Evolutionary conservation across 2,329 filamentous ascomycete species (phyloP).

Genomic region (Penicillium sp.): DNA sequence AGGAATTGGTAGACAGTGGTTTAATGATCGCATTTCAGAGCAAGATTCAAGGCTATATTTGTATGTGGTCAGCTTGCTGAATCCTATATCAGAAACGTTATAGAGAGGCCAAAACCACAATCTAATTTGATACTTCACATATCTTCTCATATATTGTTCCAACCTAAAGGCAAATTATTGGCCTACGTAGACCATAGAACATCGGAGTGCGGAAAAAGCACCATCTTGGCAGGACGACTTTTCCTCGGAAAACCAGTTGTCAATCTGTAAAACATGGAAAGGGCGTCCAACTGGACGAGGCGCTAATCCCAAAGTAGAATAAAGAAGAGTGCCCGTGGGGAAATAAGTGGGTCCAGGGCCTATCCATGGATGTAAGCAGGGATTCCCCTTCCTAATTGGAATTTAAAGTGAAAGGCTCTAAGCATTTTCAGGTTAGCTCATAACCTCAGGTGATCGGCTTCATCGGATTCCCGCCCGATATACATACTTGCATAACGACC

Average conservation of each 20-base stretch:
- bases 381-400: neutral
- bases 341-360: neutral
- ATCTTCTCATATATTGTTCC: neutral
- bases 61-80: neutral
- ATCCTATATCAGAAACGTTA: neutral
- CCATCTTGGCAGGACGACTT: neutral
- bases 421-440: neutral
- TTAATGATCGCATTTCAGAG: neutral
- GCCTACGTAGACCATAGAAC: neutral
- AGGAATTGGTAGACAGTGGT: neutral
- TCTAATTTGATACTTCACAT: neutral
- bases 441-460: constrained; percentile 20
- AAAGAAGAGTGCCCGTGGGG: neutral
- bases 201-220: neutral
- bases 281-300: neutral
- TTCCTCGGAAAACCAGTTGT: neutral
- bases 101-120: neutral
- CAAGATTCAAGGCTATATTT: no score
- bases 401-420: neutral
- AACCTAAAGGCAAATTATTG: neutral
- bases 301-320: neutral
- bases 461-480: constrained; percentile 13
- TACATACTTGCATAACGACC: neutral
- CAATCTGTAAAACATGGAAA: neutral
- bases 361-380: neutral